Percentiles rank a stretch among this genome's conserved stretches.
Conservation (phyloP, 805 yeast genomes). For the Wickerhamomyces hampshirensis region DNA sequence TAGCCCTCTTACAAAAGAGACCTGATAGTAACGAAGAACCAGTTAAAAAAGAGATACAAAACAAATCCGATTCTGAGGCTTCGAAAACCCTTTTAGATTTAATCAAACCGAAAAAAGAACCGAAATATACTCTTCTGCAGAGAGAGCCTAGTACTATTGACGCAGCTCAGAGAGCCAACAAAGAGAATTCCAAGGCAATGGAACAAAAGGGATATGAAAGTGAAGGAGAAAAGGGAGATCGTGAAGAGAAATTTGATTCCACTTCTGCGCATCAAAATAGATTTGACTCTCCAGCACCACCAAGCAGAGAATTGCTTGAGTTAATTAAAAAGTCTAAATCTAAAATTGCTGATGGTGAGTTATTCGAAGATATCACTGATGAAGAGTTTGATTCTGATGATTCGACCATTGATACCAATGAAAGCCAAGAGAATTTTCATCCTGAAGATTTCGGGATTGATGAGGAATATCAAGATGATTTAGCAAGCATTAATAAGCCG, state of each 20-base stretch:
- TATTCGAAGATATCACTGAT: constrained; percentile 22
- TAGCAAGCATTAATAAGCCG: background rate
- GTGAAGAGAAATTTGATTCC: constrained; percentile 1
- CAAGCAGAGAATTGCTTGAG: constrained; percentile 20
- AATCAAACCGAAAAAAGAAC: background rate
- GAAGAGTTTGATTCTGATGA: constrained; percentile 14
- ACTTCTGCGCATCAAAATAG: constrained; percentile 1
- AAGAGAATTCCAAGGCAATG: no score
- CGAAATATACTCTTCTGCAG: background rate
- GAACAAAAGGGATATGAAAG: background rate
- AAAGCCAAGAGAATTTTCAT: constrained; percentile 1
- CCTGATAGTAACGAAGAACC: constrained; percentile 5
- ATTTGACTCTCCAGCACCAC: constrained; percentile 8
- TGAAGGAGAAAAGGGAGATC: background rate
- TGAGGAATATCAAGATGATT: constrained; percentile 16
- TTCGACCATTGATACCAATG: constrained; percentile 1
- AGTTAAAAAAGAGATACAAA: background rate
- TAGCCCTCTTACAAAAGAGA: constrained; percentile 17
- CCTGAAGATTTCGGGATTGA: constrained; percentile 24
- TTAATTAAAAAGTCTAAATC: constrained; percentile 17
- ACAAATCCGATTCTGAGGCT: background rate
- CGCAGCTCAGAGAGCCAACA: constrained; percentile 1
- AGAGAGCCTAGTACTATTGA: background rate
- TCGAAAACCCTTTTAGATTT: constrained; percentile 2
- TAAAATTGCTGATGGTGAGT: constrained; percentile 15